phyloP scores from a whole-genome alignment of 176 grass and related monocot species.

The Miscanthus lutarioriparius region DNA sequence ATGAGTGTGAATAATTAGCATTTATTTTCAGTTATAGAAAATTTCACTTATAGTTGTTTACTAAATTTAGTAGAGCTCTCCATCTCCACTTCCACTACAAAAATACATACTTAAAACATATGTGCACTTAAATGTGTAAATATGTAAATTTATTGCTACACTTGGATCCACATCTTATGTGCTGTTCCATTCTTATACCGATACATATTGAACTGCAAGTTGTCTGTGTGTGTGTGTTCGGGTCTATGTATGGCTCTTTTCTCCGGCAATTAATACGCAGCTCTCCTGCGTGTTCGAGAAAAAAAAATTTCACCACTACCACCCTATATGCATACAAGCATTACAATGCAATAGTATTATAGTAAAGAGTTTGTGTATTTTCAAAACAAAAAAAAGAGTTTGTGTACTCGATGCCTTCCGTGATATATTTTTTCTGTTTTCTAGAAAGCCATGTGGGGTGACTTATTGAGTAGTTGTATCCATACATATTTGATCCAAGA shows the following conservation, averaged over 20 bases:
- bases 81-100: neutral
- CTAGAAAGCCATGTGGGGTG: neutral
- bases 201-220: neutral
- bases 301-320: neutral
- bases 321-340: neutral
- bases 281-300: too few relatives aligned
- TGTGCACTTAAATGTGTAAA: neutral
- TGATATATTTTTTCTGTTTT: neutral
- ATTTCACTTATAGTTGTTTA: neutral
- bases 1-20: neutral
- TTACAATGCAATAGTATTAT: neutral
- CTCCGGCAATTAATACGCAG: too few relatives aligned
- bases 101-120: neutral
- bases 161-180: neutral
- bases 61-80: neutral
- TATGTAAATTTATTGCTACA: neutral
- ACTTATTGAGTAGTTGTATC: constrained; percentile 2
- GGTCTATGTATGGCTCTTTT: too few relatives aligned
- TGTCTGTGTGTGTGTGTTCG: neutral
- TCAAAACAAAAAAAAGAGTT: neutral
- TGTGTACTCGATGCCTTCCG: neutral
- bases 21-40: neutral
- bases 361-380: neutral
- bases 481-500: constrained; percentile 9
- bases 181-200: neutral